Evolutionary conservation across 2,329 filamentous ascomycete genomes (phyloP).

Genomic region (Xylaria sp.): DNA sequence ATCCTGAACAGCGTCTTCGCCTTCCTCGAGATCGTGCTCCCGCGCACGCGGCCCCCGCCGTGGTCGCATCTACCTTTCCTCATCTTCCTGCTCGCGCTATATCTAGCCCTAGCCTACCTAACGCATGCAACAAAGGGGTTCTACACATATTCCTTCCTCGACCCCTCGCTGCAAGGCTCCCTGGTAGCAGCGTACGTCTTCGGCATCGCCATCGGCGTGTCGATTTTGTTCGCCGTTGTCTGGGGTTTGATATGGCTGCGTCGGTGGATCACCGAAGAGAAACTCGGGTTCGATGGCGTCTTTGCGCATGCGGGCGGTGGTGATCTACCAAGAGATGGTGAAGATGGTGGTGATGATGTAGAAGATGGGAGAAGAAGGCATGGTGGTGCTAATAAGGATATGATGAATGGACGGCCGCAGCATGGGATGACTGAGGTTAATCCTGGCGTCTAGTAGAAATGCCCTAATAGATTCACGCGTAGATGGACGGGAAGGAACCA

Average conservation of each 20-base stretch:
- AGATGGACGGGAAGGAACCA: too few species aligned
- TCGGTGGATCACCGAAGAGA: conserved; percentile 51
- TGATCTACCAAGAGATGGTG: too few species aligned
- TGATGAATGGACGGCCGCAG: background rate
- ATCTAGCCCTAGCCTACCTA: conserved; percentile 79
- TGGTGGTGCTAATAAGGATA: background rate
- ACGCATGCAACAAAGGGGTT: conserved; percentile 75
- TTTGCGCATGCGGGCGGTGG: conserved; percentile 34
- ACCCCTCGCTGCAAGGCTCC: conserved; percentile 64
- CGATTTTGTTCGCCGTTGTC: conserved; percentile 58
- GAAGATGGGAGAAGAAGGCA: background rate
- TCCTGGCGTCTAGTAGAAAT: background rate
- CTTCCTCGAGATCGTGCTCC: conserved; percentile 77
- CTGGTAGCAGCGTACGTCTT: conserved; percentile 71
- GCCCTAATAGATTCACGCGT: too few species aligned
- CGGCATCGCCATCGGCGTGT: conserved; percentile 57
- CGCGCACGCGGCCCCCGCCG: conserved; percentile 68
- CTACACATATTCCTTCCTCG: conserved; percentile 83
- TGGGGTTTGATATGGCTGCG: conserved; percentile 57
- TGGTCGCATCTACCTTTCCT: conserved; percentile 75
- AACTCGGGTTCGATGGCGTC: conserved; percentile 43
- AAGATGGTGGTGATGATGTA: too few species aligned
- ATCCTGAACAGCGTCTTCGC: conserved; percentile 78
- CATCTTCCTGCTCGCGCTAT: conserved; percentile 75
- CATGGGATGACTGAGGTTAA: conserved; percentile 19